A percentile compares a stretch with the other conserved stretches of the same genome.
These are phyloP conservation scores for Lentinula aciculospora DNA, from an alignment of 768 basidiomycete species.

Conservation along the genomic window DNA sequence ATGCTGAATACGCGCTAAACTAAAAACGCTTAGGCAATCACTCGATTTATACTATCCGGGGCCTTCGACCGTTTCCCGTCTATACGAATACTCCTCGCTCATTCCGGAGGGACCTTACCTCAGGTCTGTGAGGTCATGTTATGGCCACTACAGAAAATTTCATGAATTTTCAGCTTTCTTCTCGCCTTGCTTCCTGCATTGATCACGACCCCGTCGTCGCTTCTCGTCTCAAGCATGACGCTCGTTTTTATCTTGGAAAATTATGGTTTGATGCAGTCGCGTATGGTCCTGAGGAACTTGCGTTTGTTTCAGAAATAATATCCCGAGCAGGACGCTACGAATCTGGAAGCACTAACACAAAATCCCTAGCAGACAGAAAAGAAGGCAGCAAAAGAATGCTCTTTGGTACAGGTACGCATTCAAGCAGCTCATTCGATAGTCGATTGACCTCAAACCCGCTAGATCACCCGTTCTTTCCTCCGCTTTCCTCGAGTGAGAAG, in stretches of 20 bases:
- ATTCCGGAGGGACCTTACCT: constrained; percentile 83
- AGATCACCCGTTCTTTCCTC: constrained; percentile 87
- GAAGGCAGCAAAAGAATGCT: constrained; percentile 57
- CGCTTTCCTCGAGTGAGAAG: constrained; percentile 56
- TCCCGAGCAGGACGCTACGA: constrained; percentile 52
- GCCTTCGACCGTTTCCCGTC: constrained; percentile 73
- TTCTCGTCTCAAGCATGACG: constrained; percentile 71
- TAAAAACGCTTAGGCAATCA: constrained; percentile 53
- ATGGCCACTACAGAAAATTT: not conserved
- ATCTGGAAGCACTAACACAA: constrained; percentile 20
- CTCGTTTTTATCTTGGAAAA: constrained; percentile 75
- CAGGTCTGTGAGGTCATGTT: constrained; percentile 14
- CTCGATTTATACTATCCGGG: constrained; percentile 77
- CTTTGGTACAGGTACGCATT: constrained; percentile 58
- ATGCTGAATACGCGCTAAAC: not conserved
- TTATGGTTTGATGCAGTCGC: constrained; percentile 85
- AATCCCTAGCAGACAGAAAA: constrained; percentile 28
- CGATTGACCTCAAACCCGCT: not conserved
- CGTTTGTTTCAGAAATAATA: constrained; percentile 68
- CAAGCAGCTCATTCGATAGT: no score
- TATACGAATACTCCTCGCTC: constrained; percentile 76
- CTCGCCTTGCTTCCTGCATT: constrained; percentile 80
- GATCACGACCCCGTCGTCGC: constrained; percentile 80
- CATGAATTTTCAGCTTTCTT: constrained; percentile 50
- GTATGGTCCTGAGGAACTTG: constrained; percentile 82